Evolutionary conservation across 202 grass and related monocot species (phyloP), one percentile per base, ranked within the genome.

Genomic region (Bolboschoenoplectus hybrid): DNA sequence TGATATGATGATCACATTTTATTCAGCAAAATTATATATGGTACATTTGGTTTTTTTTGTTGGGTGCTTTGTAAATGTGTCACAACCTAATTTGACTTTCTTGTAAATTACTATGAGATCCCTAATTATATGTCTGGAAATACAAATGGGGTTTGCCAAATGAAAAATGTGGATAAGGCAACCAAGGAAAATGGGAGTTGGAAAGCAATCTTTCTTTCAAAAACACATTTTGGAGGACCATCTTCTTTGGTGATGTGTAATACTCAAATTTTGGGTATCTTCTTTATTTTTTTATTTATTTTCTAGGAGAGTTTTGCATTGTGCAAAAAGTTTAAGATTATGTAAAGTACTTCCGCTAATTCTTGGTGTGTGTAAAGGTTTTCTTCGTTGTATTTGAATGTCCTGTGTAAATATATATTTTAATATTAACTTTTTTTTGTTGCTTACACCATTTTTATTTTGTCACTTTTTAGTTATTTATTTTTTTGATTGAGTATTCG

Each of bases 61-160:
- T 80, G 75, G 51, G 75, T 80, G 55, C 43, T 58, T 20, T 87
- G 79, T 72, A 63, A 67, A 75, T 86, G 50, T 68, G 12, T 32
- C 13, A 50, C 74, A 65, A 43, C 32, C 55, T 72, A 74, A 74
- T 55, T 57, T 74, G 16, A 74, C 14, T 41, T 47, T 57, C 43
- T 79, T 86, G 56, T 65, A 86, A 64, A 75, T 60, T 44, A 78
- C 73, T 39, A 66, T 38, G 17, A 44, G 7, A 68, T 84, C 66
- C 41, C 39, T 52, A 66, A 51, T 3, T 26, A 26, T 56, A 56
- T 16, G 16, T 4, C 13, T 26, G 26, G 26, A 26, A 26, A 26
- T 44, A 56, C 55, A 43, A 6, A 20, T 75, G 64, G 50, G 70
- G 83, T 17, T 74, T 85, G 26, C 49, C 40, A 69, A 39, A 46